Percentiles rank a stretch among this genome's conserved stretches.
Conservation (phyloP, 345 rosid species). For the Eucalyptus shirleyi region DNA sequence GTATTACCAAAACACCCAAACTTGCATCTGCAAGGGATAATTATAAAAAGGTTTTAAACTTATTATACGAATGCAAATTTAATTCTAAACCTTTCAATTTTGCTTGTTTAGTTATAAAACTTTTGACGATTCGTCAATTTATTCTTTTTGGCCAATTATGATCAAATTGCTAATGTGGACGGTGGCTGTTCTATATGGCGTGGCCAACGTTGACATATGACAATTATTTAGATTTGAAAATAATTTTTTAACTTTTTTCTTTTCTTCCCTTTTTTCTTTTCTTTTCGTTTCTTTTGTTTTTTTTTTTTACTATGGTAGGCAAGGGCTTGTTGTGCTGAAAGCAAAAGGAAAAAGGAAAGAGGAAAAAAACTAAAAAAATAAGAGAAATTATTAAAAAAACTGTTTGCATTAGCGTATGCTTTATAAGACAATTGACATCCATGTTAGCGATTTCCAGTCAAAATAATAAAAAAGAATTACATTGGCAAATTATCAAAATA, state of each 20-base stretch:
- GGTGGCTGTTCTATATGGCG: not conserved
- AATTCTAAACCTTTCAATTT: not conserved
- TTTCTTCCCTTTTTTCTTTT: not conserved
- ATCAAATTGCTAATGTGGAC: accelerated
- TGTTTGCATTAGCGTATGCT: accelerated
- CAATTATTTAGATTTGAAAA: not conserved
- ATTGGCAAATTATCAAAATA: not conserved
- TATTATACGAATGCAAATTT: not conserved
- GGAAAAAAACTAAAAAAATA: not conserved
- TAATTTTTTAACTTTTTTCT: not conserved
- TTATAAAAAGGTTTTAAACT: not conserved
- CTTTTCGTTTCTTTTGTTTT: too few species aligned
- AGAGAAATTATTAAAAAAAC: not conserved
- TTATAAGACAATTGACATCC: accelerated
- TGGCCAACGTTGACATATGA: accelerated
- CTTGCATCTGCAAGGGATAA: not conserved
- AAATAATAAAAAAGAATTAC: accelerated
- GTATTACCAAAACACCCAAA: not conserved
- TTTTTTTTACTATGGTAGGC: too few species aligned
- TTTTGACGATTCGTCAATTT: not conserved
- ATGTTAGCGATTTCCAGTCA: not conserved
- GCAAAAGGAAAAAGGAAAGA: not conserved
- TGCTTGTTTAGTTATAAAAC: accelerated
- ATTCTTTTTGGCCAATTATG: not conserved
- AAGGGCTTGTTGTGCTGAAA: not conserved